Conservation (phyloP, 805 yeast species). For the Candida argentea region DNA sequence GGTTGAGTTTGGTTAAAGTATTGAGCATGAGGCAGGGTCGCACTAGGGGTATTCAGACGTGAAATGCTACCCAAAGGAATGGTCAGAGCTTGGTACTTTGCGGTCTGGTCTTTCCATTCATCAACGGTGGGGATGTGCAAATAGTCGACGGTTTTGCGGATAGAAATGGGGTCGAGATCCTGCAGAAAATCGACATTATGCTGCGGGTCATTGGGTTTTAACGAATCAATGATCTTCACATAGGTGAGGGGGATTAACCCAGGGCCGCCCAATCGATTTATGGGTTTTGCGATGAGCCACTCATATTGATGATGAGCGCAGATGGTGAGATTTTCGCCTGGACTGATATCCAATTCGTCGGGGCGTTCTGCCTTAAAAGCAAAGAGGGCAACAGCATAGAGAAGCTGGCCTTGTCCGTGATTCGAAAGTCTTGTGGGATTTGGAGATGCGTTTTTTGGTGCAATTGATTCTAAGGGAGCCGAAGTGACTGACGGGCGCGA, state of each 20-base stretch:
- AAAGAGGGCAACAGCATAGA: slow-evolving; percentile 79
- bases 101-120: slow-evolving; percentile 88
- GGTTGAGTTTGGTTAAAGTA: slow-evolving; percentile 18
- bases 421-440: slow-evolving; percentile 3
- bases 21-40: slow-evolving; percentile 26
- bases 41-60: slow-evolving; percentile 15
- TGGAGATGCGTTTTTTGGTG: slow-evolving; percentile 1
- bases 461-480: slow-evolving; percentile 1
- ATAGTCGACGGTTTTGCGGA: slow-evolving; percentile 40
- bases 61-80: slow-evolving; percentile 54
- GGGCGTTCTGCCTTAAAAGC: slow-evolving; percentile 75
- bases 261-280: slow-evolving; percentile 92
- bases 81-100: slow-evolving; percentile 85
- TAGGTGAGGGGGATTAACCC: slow-evolving; percentile 91
- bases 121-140: slow-evolving; percentile 86
- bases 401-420: slow-evolving; percentile 29
- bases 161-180: slow-evolving; percentile 22
- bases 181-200: slow-evolving; percentile 1
- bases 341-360: slow-evolving; percentile 77
- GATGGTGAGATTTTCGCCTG: slow-evolving; percentile 83
- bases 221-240: slow-evolving; percentile 75
- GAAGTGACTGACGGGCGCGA: slow-evolving; percentile 29
- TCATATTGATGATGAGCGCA: slow-evolving; percentile 96
- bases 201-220: slow-evolving; percentile 35
- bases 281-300: slow-evolving; percentile 97